Base-by-base conservation (phyloP, 495 filamentous ascomycete species). In the Neurospora sp. region DNA sequence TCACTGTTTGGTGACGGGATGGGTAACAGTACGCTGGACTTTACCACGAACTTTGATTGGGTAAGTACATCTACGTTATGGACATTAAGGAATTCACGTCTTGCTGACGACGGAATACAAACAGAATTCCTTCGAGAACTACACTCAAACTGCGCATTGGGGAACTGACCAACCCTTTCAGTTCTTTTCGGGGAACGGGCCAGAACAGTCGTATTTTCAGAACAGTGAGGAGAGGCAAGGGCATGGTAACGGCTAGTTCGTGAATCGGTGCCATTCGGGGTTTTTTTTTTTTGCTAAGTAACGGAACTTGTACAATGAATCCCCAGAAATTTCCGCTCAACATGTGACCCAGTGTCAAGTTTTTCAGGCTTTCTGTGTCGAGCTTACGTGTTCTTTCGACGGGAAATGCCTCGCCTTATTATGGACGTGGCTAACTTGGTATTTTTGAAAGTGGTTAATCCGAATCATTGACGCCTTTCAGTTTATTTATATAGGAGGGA, bases 1-100 rank as follows among this genome's bases (percentile, higher is more conserved):
- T 77, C 70, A 68, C 81, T 86, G 82, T 85, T 86, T 70, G 82
- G 80, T 18, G 83, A 77, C 42, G 53, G 53, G 14, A 71, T 84
- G 84, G 88, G 83, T n/a, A 78, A 73, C 39, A 75, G 65, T 44
- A 80, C 73, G 31, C 74, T 85, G 39, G 84, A 85, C 41, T 88
- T 89, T 4, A 73, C 79, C 73, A 70, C 79, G 37, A 92, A 91
- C 74, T 86, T 94, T 76, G 92, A 94, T 77, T 96, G 93, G 92
- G 93, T 94, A 83, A 82, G 89, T 79, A 35, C 4, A 20, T 18
- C 11, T 16, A 8, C 14, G 9, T 10, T 39, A 71, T 22, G 16
- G 18, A 9, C 5, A 39, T 37, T 10, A 6, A 31, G 39, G 11
- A 22, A 59, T 39, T 70, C 12, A 37, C 39, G 8, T 69, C 31